Base-by-base conservation (phyloP, 345 rosid genomes). In the Dipteronia sinensis region DNA sequence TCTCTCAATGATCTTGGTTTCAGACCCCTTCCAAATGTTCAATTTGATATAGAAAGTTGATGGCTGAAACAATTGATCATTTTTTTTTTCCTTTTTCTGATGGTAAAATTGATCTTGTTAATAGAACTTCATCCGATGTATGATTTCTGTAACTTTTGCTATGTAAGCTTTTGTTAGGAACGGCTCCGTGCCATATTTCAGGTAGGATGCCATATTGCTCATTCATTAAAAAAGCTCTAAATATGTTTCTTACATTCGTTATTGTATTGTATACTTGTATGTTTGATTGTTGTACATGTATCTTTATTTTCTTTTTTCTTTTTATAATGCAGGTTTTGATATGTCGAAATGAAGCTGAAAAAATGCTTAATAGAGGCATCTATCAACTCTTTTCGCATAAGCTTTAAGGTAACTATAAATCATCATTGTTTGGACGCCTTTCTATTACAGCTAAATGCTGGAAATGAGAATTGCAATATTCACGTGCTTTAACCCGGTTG, bases 301-400 rank as follows among this genome's bases (percentile, higher is more conserved):
- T 51, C 4, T 13, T 49, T 38, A n/a, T 66, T 47, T 46, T 38
- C 42, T 38, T 17, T 70, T 17, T 44, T 2, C 8, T 44, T 25
- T 75, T 78, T 49, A 71, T 72, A 40, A 77, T 84, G 63, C 87
- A 96, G 99, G 88, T 96, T 75, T 88, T 96, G 87, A 94, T 96
- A 78, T 94, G 97, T 80, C 88, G 95, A 82, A 96, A 96, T 78
- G 98, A 96, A 84, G 97, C 94, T 76, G 99, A 96, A 83, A n/a
- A 92, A 90, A 80, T 96, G 99, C 85, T 88, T 96, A 66, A 96
- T 92, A 79, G 99, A 96, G 82, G 92, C 98, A 79, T 94, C 97
- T 34, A 94, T 96, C 83, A 96, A 96, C 83, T 96, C 98, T 58
- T 84, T 96, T 69, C 92, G 95, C 46, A 92, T 94, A 86, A 96